phyloP scores from a whole-genome alignment of 1,284 basidiomycete genomes.

The Melampsora medusae region DNA sequence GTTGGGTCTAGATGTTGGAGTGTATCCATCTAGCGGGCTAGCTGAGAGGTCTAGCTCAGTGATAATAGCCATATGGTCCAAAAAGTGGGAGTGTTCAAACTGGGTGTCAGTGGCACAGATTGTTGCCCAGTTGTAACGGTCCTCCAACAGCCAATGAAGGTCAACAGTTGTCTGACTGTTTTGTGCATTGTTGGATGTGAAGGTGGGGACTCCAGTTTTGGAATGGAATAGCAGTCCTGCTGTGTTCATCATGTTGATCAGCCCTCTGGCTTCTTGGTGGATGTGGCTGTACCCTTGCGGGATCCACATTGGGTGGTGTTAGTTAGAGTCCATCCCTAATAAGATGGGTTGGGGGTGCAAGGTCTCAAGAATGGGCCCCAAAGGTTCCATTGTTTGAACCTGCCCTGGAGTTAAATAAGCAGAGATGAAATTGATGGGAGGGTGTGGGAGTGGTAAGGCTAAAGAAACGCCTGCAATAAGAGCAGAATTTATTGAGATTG shows the following conservation, averaged over 20 bases:
- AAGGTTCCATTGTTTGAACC: not conserved
- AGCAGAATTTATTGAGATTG: not conserved
- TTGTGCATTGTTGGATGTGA: not conserved
- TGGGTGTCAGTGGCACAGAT: not conserved
- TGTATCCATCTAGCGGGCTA: too few relatives aligned
- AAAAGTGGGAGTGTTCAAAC: not conserved
- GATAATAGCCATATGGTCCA: not conserved
- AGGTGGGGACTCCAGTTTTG: not conserved
- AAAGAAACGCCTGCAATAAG: not conserved
- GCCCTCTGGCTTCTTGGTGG: not conserved
- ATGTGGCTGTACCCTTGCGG: not conserved
- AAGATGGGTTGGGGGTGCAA: not conserved
- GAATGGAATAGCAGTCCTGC: not conserved
- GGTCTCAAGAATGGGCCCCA: not conserved
- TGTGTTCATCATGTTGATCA: not conserved
- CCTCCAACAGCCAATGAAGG: not conserved
- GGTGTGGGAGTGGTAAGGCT: not conserved
- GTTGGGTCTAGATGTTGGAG: too few relatives aligned
- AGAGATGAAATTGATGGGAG: not conserved
- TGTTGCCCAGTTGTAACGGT: not conserved
- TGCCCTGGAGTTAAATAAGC: not conserved
- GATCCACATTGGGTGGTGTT: not conserved
- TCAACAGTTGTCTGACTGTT: not conserved
- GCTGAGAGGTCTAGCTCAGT: not conserved
- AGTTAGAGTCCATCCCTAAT: not conserved